Evolutionary conservation across 495 filamentous ascomycete genomes (phyloP).

Genomic region (Pyronema domesticum): DNA sequence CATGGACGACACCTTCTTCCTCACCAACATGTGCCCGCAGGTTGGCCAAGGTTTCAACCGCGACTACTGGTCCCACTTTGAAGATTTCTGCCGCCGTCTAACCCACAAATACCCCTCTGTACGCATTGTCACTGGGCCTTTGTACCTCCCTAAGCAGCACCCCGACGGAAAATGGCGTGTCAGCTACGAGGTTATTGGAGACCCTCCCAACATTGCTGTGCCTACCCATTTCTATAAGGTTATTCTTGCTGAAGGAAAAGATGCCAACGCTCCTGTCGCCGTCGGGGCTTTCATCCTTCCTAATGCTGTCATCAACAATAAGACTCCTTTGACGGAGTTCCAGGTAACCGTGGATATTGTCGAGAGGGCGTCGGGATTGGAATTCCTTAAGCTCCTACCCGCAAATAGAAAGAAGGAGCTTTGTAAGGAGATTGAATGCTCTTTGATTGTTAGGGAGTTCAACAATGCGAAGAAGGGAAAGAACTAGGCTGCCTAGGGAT

Average conservation of each 20-base stretch:
- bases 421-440: conserved; percentile 70
- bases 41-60: conserved; percentile 95
- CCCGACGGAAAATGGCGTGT: conserved; percentile 86
- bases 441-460: conserved; percentile 62
- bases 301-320: conserved; percentile 76
- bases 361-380: conserved; percentile 77
- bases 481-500: neutral
- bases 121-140: conserved; percentile 76
- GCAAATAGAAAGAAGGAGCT: conserved; percentile 52
- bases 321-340: conserved; percentile 68
- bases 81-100: conserved; percentile 82
- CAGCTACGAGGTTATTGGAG: conserved; percentile 89
- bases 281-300: conserved; percentile 90
- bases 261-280: conserved; percentile 54
- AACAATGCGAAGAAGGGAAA: conserved; percentile 25
- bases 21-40: conserved; percentile 95
- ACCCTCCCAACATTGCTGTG: conserved; percentile 83
- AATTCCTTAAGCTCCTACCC: conserved; percentile 71
- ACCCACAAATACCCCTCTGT: conserved; percentile 67
- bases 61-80: conserved; percentile 95
- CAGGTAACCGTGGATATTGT: conserved; percentile 86
- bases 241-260: conserved; percentile 79
- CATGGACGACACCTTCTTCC: conserved; percentile 82
- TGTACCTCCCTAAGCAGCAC: conserved; percentile 71
- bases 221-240: conserved; percentile 99